These are phyloP conservation scores for Rachicladosporium sp. DNA, from an alignment of 2,329 filamentous ascomycete genomes.

Conservation along the genomic window DNA sequence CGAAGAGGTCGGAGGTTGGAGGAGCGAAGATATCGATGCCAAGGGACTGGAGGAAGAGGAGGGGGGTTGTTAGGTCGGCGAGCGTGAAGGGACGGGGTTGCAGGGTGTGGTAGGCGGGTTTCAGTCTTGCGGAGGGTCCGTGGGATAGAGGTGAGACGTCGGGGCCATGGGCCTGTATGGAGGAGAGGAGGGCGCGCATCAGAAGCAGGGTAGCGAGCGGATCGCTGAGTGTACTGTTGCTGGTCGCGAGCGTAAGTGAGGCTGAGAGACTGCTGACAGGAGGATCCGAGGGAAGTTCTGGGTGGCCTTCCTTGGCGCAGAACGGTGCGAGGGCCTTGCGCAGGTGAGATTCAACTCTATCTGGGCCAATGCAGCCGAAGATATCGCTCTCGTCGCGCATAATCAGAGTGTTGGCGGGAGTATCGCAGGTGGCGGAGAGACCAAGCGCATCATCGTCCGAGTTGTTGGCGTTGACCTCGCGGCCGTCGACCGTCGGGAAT, in stretches of 20 bases:
- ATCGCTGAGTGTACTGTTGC: slow-evolving; percentile 11
- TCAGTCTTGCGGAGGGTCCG: slow-evolving; percentile 15
- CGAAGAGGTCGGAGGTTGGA: slow-evolving; percentile 41
- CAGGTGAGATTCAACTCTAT: too few relatives aligned
- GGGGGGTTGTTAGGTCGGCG: slow-evolving; percentile 49
- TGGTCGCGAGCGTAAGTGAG: neutral
- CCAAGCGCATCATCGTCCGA: slow-evolving; percentile 10
- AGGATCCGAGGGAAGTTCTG: slow-evolving; percentile 10
- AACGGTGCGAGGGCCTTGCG: too few relatives aligned
- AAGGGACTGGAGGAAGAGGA: slow-evolving; percentile 67
- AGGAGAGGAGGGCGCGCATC: slow-evolving; percentile 12
- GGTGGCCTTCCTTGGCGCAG: slow-evolving; percentile 7
- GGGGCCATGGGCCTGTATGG: slow-evolving; percentile 6
- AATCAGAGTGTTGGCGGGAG: slow-evolving; percentile 8
- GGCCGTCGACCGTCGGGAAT: neutral
- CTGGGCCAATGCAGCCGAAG: slow-evolving; percentile 15
- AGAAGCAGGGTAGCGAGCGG: slow-evolving; percentile 6
- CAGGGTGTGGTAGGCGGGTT: slow-evolving; percentile 13
- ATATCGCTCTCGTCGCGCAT: slow-evolving; percentile 13
- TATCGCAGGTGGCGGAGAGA: slow-evolving; percentile 16
- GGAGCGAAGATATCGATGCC: slow-evolving; percentile 59
- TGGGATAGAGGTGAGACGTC: slow-evolving; percentile 16
- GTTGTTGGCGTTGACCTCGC: neutral
- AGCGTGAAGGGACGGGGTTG: slow-evolving; percentile 48
- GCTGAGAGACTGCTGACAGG: too few relatives aligned